Conservation (phyloP, 768 basidiomycete genomes). For the Russula ochroleuca region DNA sequence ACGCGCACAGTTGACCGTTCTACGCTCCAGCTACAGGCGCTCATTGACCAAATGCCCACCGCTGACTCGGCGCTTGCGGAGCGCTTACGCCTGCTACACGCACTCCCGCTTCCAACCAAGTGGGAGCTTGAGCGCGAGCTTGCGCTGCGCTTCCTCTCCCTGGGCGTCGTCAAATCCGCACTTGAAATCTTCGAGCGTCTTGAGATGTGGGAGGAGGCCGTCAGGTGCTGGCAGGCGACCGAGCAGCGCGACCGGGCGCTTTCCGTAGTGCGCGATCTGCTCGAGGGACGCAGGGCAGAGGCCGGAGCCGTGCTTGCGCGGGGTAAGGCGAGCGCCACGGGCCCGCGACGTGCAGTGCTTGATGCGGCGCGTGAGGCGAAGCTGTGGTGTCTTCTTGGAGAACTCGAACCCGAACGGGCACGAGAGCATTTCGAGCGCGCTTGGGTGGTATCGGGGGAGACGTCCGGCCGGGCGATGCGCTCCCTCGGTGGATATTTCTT, state of each 20-base stretch:
- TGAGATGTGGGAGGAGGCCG: slow-evolving; percentile 99
- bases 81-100: slow-evolving; percentile 75
- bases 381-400: slow-evolving; percentile 92
- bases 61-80: slow-evolving; percentile 70
- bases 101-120: slow-evolving; percentile 76
- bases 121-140: slow-evolving; percentile 96
- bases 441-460: slow-evolving; percentile 75
- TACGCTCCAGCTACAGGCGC: slow-evolving; percentile 86
- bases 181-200: slow-evolving; percentile 90
- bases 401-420: slow-evolving; percentile 73
- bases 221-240: slow-evolving; percentile 78
- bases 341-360: slow-evolving; percentile 42
- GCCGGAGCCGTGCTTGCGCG: slow-evolving; percentile 63
- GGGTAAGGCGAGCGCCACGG: slow-evolving; percentile 44
- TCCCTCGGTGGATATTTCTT: slow-evolving; percentile 86
- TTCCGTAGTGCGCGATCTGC: slow-evolving; percentile 74
- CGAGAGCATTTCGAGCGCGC: slow-evolving; percentile 73
- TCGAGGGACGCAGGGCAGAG: slow-evolving; percentile 83
- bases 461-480: slow-evolving; percentile 87
- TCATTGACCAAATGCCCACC: slow-evolving; percentile 95
- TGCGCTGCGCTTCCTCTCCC: slow-evolving; percentile 70
- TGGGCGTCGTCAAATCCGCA: slow-evolving; percentile 87
- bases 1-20: slow-evolving; percentile 93
- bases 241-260: slow-evolving; percentile 77
- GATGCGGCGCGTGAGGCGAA: slow-evolving; percentile 80